These are phyloP conservation scores for Aureobasidium mangrovei DNA, from an alignment of 2,329 filamentous ascomycete genomes.

Conservation along the genomic window DNA sequence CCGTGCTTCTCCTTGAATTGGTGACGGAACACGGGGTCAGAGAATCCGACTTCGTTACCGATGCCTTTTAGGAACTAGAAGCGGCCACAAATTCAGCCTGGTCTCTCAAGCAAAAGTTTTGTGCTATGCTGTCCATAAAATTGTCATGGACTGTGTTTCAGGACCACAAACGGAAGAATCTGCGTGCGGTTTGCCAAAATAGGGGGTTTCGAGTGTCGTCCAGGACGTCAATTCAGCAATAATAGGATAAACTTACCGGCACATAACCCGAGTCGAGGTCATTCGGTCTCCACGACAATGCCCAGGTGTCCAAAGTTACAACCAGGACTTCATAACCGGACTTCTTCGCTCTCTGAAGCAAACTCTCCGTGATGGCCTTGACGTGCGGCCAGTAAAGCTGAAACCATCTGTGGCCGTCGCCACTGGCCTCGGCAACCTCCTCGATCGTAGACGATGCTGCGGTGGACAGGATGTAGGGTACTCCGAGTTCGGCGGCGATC, in stretches of 20 bases:
- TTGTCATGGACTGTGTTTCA: too few relatives aligned
- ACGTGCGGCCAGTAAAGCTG: constrained; percentile 69
- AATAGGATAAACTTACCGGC: constrained; percentile 9
- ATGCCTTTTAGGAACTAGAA: constrained; percentile 20
- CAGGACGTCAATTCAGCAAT: not conserved
- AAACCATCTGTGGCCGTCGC: constrained; percentile 51
- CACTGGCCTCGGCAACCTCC: constrained; percentile 53
- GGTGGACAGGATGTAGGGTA: constrained; percentile 61
- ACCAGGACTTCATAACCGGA: constrained; percentile 58
- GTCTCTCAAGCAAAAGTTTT: too few relatives aligned
- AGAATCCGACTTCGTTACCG: constrained; percentile 55
- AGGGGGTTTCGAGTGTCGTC: constrained; percentile 16
- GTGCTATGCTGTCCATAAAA: too few relatives aligned
- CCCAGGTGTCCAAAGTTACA: constrained; percentile 65
- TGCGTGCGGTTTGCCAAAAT: constrained; percentile 18
- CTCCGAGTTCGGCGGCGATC: constrained; percentile 50
- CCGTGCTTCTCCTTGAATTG: constrained; percentile 43
- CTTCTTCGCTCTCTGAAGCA: constrained; percentile 53
- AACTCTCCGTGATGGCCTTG: constrained; percentile 52
- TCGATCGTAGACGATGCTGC: constrained; percentile 47
- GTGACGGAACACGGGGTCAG: constrained; percentile 56
- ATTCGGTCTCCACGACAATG: constrained; percentile 56
- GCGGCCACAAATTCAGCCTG: too few relatives aligned
- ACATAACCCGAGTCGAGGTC: constrained; percentile 20
- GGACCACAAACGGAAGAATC: too few relatives aligned